These are phyloP conservation scores for Ormosia semicastrata DNA, from an alignment of 306 rosid genomes.

Conservation along the genomic window DNA sequence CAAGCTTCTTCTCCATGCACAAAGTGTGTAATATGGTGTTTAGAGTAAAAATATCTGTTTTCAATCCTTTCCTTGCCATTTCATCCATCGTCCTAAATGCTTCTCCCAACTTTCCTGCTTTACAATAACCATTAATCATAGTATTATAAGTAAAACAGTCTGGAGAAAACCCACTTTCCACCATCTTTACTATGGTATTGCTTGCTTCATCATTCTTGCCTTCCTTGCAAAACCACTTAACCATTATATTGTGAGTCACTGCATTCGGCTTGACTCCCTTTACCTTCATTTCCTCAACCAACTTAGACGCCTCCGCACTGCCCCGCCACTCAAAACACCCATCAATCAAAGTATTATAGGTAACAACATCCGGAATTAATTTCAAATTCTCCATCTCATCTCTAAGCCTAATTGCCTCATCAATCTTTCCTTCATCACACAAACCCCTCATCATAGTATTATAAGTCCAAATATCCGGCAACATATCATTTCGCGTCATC, in stretches of 20 bases:
- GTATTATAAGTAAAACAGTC: constrained; percentile 77
- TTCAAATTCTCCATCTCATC: constrained; percentile 69
- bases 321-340: constrained; percentile 54
- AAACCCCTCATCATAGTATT: constrained; percentile 68
- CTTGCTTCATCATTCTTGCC: constrained; percentile 69
- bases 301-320: constrained; percentile 42
- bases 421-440: constrained; percentile 69
- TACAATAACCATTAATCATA: constrained; percentile 64
- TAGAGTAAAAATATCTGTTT: constrained; percentile 60
- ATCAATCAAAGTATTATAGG: constrained; percentile 82
- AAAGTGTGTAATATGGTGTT: constrained; percentile 61
- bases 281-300: constrained; percentile 61
- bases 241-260: constrained; percentile 68
- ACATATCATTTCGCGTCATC: constrained; percentile 49
- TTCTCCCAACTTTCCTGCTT: constrained; percentile 65
- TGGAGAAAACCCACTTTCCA: constrained; percentile 65
- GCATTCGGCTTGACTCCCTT: constrained; percentile 60
- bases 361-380: constrained; percentile 68
- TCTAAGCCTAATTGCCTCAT: constrained; percentile 67
- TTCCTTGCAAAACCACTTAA: constrained; percentile 86
- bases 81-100: constrained; percentile 72
- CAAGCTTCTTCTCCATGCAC: constrained; percentile 65
- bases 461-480: constrained; percentile 83
- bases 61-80: constrained; percentile 68
- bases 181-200: constrained; percentile 48